Evolutionary conservation across 371 early-diverging fungal species (phyloP).

Genomic region (Lichtheimia ramosa): DNA sequence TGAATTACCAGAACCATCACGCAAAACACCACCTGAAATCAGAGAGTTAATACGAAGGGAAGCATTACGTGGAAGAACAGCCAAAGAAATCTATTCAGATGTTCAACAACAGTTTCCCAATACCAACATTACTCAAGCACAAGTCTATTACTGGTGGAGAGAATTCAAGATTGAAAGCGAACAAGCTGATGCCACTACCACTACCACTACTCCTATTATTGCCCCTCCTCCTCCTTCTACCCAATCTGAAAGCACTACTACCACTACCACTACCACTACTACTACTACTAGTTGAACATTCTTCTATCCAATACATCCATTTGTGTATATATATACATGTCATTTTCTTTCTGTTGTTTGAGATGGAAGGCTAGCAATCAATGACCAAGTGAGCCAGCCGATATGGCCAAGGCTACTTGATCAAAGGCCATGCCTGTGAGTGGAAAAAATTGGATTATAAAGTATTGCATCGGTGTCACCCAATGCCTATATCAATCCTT

Average conservation of each 20-base stretch:
- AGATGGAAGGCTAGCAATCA: slow-evolving; percentile 13
- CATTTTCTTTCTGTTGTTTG: slow-evolving; percentile 1
- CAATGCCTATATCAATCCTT: slow-evolving; percentile 16
- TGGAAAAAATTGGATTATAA: slow-evolving; percentile 12
- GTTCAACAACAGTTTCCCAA: slow-evolving; percentile 6
- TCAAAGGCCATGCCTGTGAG: slow-evolving; percentile 16
- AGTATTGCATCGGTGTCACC: slow-evolving; percentile 10
- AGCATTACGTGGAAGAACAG: not conserved
- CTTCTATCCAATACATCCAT: no score
- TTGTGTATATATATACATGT: no score
- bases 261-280: no score
- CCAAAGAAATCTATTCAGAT: slow-evolving; percentile 3
- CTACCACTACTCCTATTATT: no score
- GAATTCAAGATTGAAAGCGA: slow-evolving; percentile 4
- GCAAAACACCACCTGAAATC: slow-evolving; percentile 5
- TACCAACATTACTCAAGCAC: slow-evolving; percentile 10
- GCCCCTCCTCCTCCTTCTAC: no score
- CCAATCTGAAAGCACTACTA: no score
- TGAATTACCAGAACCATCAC: slow-evolving; percentile 8
- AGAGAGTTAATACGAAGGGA: slow-evolving; percentile 1
- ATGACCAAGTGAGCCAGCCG: slow-evolving; percentile 7
- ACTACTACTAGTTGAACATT: no score
- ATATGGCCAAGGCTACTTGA: slow-evolving; percentile 4
- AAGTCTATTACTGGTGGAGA: slow-evolving; percentile 15
- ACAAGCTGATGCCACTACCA: no score